Conservation (phyloP, 2,329 filamentous ascomycete genomes). For the Capronia coronata region DNA sequence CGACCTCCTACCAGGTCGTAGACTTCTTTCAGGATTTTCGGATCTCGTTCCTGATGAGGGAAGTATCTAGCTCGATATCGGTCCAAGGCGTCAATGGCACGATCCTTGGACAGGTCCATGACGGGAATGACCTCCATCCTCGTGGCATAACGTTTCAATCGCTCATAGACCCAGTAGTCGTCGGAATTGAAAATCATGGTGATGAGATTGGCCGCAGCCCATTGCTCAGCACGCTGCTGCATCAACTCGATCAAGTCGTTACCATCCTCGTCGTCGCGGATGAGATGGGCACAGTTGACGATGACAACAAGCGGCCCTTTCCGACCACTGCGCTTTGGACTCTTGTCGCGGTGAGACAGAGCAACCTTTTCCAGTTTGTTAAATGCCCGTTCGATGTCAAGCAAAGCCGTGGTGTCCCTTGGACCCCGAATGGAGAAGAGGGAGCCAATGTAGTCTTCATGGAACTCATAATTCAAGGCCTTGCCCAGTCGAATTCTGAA, state of each 20-base stretch:
- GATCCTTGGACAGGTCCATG: constrained; percentile 69
- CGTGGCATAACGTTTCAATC: constrained; percentile 83
- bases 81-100: constrained; percentile 68
- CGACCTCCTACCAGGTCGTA: constrained; percentile 85
- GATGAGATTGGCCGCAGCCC: constrained; percentile 85
- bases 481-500: constrained; percentile 90
- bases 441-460: constrained; percentile 87
- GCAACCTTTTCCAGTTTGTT: constrained; percentile 98
- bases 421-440: constrained; percentile 93
- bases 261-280: constrained; percentile 89
- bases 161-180: constrained; percentile 97
- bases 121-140: constrained; percentile 91
- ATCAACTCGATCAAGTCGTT: constrained; percentile 87
- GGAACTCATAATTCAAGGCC: constrained; percentile 90
- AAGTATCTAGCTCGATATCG: constrained; percentile 79
- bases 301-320: constrained; percentile 75
- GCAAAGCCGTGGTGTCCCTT: constrained; percentile 79
- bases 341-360: constrained; percentile 51
- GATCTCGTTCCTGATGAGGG: constrained; percentile 50
- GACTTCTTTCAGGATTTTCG: constrained; percentile 61
- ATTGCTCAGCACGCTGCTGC: constrained; percentile 91
- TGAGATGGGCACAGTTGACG: constrained; percentile 86
- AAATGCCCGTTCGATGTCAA: constrained; percentile 93
- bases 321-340: constrained; percentile 1
- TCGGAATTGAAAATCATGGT: constrained; percentile 91